Conservation (phyloP, 257 asterid species). For the Solanum lycopersicoides region DNA sequence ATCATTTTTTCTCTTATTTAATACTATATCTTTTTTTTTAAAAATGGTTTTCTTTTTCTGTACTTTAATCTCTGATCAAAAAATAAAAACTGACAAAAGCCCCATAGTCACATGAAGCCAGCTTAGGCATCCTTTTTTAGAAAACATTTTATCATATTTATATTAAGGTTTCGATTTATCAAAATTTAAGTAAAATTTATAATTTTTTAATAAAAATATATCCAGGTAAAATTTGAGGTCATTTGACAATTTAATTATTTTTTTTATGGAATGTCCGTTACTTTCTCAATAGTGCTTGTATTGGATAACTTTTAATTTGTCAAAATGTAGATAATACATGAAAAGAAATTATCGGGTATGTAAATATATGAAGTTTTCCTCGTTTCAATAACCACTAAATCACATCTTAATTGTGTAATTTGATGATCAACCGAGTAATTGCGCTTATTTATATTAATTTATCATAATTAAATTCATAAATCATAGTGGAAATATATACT, state of each 20-base stretch:
- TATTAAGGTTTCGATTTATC: no score
- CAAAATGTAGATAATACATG: background rate
- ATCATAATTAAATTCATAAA: background rate
- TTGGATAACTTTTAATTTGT: no score
- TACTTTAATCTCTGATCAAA: background rate
- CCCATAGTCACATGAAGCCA: background rate
- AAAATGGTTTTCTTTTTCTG: background rate
- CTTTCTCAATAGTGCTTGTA: no score
- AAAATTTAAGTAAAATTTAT: no score
- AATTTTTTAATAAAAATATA: no score
- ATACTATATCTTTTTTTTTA: no score
- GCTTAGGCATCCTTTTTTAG: background rate
- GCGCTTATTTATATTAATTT: background rate
- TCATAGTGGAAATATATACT: no score
- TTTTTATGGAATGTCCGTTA: no score
- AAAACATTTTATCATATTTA: no score
- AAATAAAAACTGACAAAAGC: background rate
- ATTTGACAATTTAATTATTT: no score
- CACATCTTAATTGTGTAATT: no score
- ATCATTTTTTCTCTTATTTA: no score
- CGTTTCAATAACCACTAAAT: background rate
- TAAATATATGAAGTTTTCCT: background rate
- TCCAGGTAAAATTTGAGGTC: accelerated
- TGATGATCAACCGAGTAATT: background rate
- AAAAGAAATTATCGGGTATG: background rate